Conservation (phyloP, 78 protist species). For the Emiliania huxleyi region DNA sequence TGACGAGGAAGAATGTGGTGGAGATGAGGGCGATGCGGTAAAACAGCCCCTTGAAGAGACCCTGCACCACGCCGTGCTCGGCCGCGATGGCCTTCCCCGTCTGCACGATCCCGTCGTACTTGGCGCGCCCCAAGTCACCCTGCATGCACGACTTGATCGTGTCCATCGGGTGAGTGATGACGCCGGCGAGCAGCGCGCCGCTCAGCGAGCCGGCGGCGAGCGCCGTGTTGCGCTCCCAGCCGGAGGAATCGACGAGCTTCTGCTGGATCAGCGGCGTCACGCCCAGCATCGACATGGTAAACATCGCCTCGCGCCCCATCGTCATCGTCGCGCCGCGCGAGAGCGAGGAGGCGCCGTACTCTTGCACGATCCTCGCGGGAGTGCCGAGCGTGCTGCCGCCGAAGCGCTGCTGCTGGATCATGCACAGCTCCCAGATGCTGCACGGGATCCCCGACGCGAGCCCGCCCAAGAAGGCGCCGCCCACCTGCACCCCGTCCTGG, state of each 20-base stretch:
- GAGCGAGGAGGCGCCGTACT: neutral
- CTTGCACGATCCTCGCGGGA: neutral
- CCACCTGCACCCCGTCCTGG: neutral
- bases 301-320: conserved; percentile 15
- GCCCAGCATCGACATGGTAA: conserved; percentile 26
- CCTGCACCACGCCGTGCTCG: neutral
- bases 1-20: conserved; percentile 22
- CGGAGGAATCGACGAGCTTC: neutral
- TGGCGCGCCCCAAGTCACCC: neutral
- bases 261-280: neutral
- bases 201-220: neutral
- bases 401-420: too few relatives aligned
- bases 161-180: too few relatives aligned
- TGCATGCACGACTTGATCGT: conserved; percentile 32
- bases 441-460: too few relatives aligned
- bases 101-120: neutral
- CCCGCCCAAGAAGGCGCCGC: too few relatives aligned
- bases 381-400: too few relatives aligned
- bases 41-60: neutral
- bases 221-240: neutral
- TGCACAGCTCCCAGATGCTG: too few relatives aligned
- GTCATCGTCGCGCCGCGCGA: neutral
- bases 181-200: neutral
- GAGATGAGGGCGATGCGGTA: neutral
- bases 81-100: neutral